Base-by-base conservation (phyloP, 2,329 filamentous ascomycete species). In the Aurifilum marmelostoma region DNA sequence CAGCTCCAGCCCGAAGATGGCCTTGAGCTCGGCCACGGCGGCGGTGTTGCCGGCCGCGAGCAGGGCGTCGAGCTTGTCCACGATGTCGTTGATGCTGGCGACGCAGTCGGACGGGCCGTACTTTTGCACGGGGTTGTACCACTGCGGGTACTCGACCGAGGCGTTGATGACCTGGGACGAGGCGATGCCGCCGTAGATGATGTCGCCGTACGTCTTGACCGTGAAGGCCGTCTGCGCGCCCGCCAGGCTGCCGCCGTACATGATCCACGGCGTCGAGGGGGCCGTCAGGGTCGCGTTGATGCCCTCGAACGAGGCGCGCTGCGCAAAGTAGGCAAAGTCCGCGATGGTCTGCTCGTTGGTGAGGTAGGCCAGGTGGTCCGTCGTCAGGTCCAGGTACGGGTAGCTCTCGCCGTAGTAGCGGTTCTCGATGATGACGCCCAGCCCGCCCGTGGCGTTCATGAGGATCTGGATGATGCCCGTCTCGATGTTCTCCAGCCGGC, bases 401-500 rank as follows among this genome's bases (percentile, higher is more conserved):
- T 78, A 85, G 71, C 83, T 84, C 37, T 81, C 66, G 34, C 84
- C 84, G 71, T 86, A 85, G 71, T 84, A 84, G 27, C 83, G 77
- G 66, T 86, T 84, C 72, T 86, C 83, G 3, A 86, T 77, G 69
- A 87, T 86, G 3, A 87, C 82, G 11, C 85, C 85, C 39, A 87
- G 75, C 2, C 85, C 85, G 72, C 83, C 82, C n/a, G 82, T 84
- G 6, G 81, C 83, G 73, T 86, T 74, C 83, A 86, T 85, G 59
- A 87, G 73, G 56, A 87, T 85, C 71, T 86, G 83, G 39, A 87
- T 83, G 71, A 85, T 78, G 6, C 77, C 80, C 73, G 73, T 75
- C 32, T 76, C 73, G 32, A 75, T 52, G 66, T 73, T 12, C 7
- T 41, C 34, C 77, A 39, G 73, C 75, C 75, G 73, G 66, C 69